Conservation (phyloP, 2,329 filamentous ascomycete genomes). For the Dactylellina parvicollis region DNA sequence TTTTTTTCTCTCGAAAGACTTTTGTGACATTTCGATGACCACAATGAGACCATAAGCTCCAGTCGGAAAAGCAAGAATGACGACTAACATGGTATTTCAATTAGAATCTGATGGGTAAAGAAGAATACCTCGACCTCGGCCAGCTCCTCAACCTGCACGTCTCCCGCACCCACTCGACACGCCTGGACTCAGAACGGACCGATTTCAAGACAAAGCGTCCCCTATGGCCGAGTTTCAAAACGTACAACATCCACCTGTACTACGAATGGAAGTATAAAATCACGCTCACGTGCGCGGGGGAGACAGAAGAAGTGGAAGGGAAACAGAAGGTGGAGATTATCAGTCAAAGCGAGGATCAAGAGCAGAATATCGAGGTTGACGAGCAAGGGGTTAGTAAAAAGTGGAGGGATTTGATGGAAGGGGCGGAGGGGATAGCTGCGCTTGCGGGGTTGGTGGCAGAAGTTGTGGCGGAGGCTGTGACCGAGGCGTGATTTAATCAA, state of each 20-base stretch:
- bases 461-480: slow-evolving; percentile 24
- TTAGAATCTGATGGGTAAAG: slow-evolving; percentile 6
- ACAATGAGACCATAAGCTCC: no score
- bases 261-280: slow-evolving; percentile 54
- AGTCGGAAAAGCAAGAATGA: background rate
- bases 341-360: slow-evolving; percentile 36
- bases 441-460: slow-evolving; percentile 1
- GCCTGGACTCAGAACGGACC: slow-evolving; percentile 6
- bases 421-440: slow-evolving; percentile 31
- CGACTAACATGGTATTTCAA: background rate
- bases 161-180: slow-evolving; percentile 44
- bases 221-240: slow-evolving; percentile 45
- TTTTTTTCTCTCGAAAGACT: background rate
- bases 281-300: slow-evolving; percentile 18
- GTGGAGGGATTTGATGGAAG: slow-evolving; percentile 43
- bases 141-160: slow-evolving; percentile 40
- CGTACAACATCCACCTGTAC: slow-evolving; percentile 38
- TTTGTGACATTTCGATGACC: no score
- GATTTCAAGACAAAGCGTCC: slow-evolving; percentile 40
- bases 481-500: no score
- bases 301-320: slow-evolving; percentile 29
- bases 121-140: slow-evolving; percentile 38
- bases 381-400: slow-evolving; percentile 26
- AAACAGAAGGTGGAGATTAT: slow-evolving; percentile 42
- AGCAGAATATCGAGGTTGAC: slow-evolving; percentile 23